Base-by-base conservation (phyloP, 2,329 filamentous ascomycete genomes). In the Huntiella moniliformis region DNA sequence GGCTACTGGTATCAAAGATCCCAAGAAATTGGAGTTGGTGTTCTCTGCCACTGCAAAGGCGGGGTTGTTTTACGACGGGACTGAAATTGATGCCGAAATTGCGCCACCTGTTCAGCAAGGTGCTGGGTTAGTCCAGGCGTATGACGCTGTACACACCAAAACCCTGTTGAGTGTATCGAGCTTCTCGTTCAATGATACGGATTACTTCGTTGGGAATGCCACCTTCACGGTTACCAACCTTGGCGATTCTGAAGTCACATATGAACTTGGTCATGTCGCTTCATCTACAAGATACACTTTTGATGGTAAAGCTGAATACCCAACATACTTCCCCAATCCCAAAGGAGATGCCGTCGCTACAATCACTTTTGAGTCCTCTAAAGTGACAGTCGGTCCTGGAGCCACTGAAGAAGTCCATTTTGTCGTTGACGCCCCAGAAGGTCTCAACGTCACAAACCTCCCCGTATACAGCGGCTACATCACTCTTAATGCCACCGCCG, bases 51-150 rank as follows among this genome's bases (percentile, higher is more conserved):
- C 63, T 3, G 61, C 66, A 5, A 62, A 59, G 35, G 62, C 63
- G 2, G 56, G 60, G 36, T 46, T 61, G 5, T 66, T 63, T 57
- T 62, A 64, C 43, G 55, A 63, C 46, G 13, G 31, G 6, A 50
- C 46, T 1, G 22, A 44, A 11, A 13, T 37, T 7, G 55, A 47
- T 10, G 46, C 54, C 2, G 46, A 57, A 8, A 56, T 67, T 1
- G 65, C 65, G 2, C 66, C 70, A 1, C 65, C 70, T 6, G 54
- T 63, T 5, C 70, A 74, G 54, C 67, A 72, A 52, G 66, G 65
- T 36, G 60, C 56, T 38, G 65, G 65, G 4, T 54, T 67, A 5
- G 53, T 67, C 8, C 60, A 67, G 40, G 63, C 62, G 7, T 63
- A 57, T 48, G 59, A 64, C 42, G 62, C 63, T 1, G 58, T 64